Base-by-base conservation (phyloP, 2,329 filamentous ascomycete genomes). In the Fusarium lateritium region DNA sequence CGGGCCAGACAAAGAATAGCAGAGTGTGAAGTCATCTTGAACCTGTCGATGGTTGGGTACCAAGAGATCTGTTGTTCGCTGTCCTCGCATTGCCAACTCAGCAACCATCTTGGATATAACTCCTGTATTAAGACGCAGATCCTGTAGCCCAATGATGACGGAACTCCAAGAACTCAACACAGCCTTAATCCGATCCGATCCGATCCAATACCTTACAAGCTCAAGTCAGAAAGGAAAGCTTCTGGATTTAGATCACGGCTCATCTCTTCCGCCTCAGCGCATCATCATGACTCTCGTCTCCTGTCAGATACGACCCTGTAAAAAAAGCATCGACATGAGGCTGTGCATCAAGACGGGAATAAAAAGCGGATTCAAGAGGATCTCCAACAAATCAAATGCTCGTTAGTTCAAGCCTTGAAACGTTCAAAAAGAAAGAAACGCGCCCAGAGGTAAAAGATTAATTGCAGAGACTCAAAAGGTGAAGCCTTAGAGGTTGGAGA, bases 81-180 rank as follows among this genome's bases (percentile, higher is more conserved):
- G 49, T 56, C 56, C 21, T 52, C 66, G 42, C 46, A 65, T 67
- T 69, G 67, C 67, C 67, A 70, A 34, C 67, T 67, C 67, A 70
- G 56, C 66, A 70, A 26, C 39, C 42, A 44, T 62, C 38, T 47
- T 56, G 56, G 28, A 69, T 67, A 69, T 69, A 69, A 62, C 61
- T 69, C 61, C 51, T 52, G 52, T 31, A 36, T 70, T 69, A 69
- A 69, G 66, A 62, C 36, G 46, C 42, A 45, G 55, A 64, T 51
- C 56, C 28, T 28, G 34, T 34, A 66, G 31, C 24, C 42, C 56
- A 56, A 67, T 63, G 56, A 62, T 34, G 49, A 46, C 19, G 15
- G 8, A 31, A 11, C n/a, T 13, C 28, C 42, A 44, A 55, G 61
- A 49, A 43, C 51, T 49, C 38, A 31, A 31, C 31, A 31, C 33